A percentile compares a stretch with the other conserved stretches of the same genome.
These are phyloP conservation scores for Speleostelium caveatum DNA, from an alignment of 78 protist genomes.

Conservation along the genomic window DNA sequence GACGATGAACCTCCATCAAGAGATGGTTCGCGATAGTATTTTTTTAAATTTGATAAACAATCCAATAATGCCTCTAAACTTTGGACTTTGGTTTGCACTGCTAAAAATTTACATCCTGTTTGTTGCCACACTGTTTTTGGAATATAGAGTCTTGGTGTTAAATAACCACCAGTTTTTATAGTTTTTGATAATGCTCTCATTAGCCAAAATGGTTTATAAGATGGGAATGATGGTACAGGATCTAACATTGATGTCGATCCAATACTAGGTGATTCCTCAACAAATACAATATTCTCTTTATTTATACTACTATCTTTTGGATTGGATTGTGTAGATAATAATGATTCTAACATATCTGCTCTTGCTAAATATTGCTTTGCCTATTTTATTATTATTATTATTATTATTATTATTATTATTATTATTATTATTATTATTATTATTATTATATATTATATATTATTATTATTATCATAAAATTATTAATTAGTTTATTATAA, in stretches of 20 bases:
- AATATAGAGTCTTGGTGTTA: conserved; percentile 64
- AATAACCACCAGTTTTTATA: conserved; percentile 59
- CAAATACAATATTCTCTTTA: conserved; percentile 70
- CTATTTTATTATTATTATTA: background rate
- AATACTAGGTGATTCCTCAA: conserved; percentile 32
- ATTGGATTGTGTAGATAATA: conserved; percentile 39
- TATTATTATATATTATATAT: too few relatives aligned
- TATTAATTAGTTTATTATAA: background rate
- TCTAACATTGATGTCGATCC: conserved; percentile 2
- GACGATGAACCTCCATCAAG: background rate
- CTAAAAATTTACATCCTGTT: conserved; percentile 69
- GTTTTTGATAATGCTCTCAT: conserved; percentile 72
- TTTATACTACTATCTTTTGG: background rate
- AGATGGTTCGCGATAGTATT: background rate
- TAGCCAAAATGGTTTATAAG: conserved; percentile 80
- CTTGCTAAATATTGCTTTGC: conserved; percentile 73
- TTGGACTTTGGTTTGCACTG: conserved; percentile 46
- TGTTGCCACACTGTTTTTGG: conserved; percentile 79
- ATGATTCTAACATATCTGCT: conserved; percentile 69
- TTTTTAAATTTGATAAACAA: conserved; percentile 37
- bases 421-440: too few relatives aligned
- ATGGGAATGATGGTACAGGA: conserved; percentile 72
- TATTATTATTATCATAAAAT: too few relatives aligned
- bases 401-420: too few relatives aligned
- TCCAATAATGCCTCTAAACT: conserved; percentile 45